Conservation (phyloP, 768 basidiomycete genomes). For the Termitomyces sp. region DNA sequence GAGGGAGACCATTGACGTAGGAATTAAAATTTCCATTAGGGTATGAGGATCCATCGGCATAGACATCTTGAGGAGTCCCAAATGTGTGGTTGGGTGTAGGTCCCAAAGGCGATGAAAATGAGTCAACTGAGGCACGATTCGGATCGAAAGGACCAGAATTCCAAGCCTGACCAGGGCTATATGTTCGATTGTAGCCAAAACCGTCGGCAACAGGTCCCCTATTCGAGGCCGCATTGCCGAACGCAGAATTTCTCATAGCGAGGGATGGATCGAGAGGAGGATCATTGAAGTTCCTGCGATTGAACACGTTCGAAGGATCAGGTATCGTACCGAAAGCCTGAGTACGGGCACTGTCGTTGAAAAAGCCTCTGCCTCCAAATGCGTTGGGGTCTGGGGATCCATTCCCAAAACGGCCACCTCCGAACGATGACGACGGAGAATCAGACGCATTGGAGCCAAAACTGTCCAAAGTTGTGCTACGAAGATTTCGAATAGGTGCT, state of each 20-base stretch:
- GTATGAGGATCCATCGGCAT: constrained; percentile 2
- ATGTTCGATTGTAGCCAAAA: constrained; percentile 28
- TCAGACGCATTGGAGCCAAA: constrained; percentile 58
- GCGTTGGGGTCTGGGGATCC: constrained; percentile 64
- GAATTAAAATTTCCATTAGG: constrained; percentile 7
- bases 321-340: constrained; percentile 16
- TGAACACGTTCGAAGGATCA: constrained; percentile 23
- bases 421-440: constrained; percentile 70
- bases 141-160: constrained; percentile 13
- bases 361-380: constrained; percentile 43
- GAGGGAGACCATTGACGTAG: constrained; percentile 7
- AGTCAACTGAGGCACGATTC: constrained; percentile 8
- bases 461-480: constrained; percentile 60
- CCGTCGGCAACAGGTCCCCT: constrained; percentile 32
- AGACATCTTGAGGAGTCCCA: constrained; percentile 9
- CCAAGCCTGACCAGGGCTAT: constrained; percentile 24
- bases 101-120: constrained; percentile 13
- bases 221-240: constrained; percentile 23
- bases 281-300: constrained; percentile 36
- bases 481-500: constrained; percentile 53
- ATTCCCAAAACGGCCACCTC: constrained; percentile 56
- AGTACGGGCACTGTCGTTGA: constrained; percentile 27
- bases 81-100: constrained; percentile 8
- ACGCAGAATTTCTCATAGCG: constrained; percentile 21
- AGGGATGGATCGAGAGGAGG: constrained; percentile 29